Percentiles rank a stretch among this genome's conserved stretches.
Evolutionary conservation across 2,329 filamentous ascomycete species (phyloP).

Genomic region (Moelleriella libera): DNA sequence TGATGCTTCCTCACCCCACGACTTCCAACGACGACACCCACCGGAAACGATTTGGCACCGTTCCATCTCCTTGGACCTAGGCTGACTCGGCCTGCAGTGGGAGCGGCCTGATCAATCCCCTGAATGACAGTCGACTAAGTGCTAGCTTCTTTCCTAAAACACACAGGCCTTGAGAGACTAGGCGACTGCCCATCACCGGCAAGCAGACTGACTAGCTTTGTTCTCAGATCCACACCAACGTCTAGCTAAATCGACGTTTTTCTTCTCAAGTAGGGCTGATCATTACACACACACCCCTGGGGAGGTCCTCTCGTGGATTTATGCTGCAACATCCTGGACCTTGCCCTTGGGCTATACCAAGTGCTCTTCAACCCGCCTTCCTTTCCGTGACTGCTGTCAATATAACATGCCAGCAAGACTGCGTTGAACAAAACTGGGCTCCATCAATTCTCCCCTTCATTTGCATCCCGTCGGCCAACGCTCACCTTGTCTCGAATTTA

Average conservation of each 20-base stretch:
- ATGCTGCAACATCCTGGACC: background rate
- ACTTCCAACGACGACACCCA: background rate
- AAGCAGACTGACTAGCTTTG: background rate
- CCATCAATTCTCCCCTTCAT: conserved; percentile 1
- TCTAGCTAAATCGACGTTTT: background rate
- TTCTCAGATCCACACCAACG: background rate
- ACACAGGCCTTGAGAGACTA: background rate
- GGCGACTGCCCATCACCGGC: background rate
- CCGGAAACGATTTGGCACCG: background rate
- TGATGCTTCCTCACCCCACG: background rate
- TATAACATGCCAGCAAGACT: background rate
- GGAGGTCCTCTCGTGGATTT: background rate
- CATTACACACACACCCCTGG: background rate
- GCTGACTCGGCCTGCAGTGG: background rate
- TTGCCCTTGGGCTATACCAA: background rate
- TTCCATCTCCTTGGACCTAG: background rate
- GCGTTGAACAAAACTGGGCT: background rate
- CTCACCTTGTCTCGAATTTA: background rate
- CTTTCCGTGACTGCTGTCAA: background rate
- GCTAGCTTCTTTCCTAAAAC: background rate
- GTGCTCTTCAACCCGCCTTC: background rate
- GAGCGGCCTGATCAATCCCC: background rate
- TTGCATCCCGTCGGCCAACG: background rate
- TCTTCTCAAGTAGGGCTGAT: conserved; percentile 1
- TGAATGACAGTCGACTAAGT: background rate